phyloP scores from a whole-genome alignment of 176 grass and related monocot genomes.

The Oryza meyeriana region DNA sequence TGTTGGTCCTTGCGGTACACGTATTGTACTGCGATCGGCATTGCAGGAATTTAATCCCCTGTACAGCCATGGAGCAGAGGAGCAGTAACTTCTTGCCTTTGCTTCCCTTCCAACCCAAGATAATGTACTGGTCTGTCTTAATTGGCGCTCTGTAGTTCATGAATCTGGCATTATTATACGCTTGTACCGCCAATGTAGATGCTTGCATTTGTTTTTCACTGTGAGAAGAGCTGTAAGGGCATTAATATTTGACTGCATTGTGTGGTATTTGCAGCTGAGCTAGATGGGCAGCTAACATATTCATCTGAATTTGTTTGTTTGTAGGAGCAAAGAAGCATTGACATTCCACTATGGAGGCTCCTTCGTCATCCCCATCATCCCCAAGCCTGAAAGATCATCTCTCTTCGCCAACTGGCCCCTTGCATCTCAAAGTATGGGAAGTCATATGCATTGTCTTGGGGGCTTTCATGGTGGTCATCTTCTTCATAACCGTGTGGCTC shows the following conservation, averaged over 20 bases:
- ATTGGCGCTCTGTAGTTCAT: constrained; percentile 6
- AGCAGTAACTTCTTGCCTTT: constrained; percentile 19
- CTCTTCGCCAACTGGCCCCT: constrained; percentile 60
- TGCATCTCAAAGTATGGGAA: constrained; percentile 96
- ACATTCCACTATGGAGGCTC: constrained; percentile 29
- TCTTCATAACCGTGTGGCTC: constrained; percentile 68
- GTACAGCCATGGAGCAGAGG: constrained; percentile 24
- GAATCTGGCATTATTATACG: constrained; percentile 13
- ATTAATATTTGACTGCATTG: constrained; percentile 12
- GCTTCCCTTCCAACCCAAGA: constrained; percentile 45
- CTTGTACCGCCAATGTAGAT: constrained; percentile 22
- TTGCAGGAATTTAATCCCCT: constrained; percentile 32
- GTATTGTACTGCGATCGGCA: constrained; percentile 22
- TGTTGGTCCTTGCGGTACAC: constrained; percentile 27
- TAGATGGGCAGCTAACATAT: constrained; percentile 17
- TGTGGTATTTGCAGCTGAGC: constrained; percentile 3
- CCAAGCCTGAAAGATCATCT: constrained; percentile 76
- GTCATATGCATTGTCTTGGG: constrained; percentile 73
- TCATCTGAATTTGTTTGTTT: constrained; percentile 36
- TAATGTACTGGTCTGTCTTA: constrained; percentile 27
- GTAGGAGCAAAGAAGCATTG: constrained; percentile 46
- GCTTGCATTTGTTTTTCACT: constrained; percentile 25
- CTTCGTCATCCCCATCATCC: constrained; percentile 26
- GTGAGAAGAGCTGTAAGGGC: not conserved
- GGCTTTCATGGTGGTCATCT: constrained; percentile 65